Conservation (phyloP, 768 basidiomycete genomes). For the Boletus rubroflammeus region DNA sequence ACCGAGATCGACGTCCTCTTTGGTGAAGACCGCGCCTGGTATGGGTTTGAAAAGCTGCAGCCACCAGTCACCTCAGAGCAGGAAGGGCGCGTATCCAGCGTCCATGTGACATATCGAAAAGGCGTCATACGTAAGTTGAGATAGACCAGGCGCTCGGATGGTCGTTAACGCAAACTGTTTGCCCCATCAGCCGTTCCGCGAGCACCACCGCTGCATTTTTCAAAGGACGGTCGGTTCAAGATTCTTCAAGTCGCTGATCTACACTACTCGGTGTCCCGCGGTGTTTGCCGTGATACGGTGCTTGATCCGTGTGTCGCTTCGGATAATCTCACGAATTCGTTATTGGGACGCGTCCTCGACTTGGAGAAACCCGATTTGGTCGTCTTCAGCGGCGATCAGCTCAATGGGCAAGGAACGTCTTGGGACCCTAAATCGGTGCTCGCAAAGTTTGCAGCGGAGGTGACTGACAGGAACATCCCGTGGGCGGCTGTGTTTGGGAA, state of each 20-base stretch:
- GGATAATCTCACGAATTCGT: conserved; percentile 74
- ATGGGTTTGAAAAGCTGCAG: conserved; percentile 75
- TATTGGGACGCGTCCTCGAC: conserved; percentile 70
- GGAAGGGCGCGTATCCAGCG: conserved; percentile 43
- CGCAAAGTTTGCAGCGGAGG: conserved; percentile 81
- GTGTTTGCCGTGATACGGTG: conserved; percentile 70
- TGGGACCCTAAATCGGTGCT: conserved; percentile 89
- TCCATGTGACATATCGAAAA: conserved; percentile 63
- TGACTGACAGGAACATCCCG: conserved; percentile 71
- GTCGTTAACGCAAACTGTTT: background rate
- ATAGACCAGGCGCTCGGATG: background rate
- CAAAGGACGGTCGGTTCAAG: conserved; percentile 78
- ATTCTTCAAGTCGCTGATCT: conserved; percentile 91
- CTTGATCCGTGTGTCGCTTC: conserved; percentile 52
- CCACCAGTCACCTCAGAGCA: conserved; percentile 51
- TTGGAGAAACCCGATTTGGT: conserved; percentile 86
- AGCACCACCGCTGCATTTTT: conserved; percentile 81
- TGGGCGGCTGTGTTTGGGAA: conserved; percentile 96
- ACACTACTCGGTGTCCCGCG: conserved; percentile 82
- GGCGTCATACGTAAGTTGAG: conserved; percentile 65
- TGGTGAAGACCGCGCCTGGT: conserved; percentile 82
- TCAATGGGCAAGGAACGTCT: conserved; percentile 86
- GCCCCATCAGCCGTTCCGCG: conserved; percentile 53
- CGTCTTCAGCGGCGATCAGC: conserved; percentile 89
- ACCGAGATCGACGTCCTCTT: conserved; percentile 92